phyloP scores from a whole-genome alignment of 2,329 filamentous ascomycete species.

The Hirsutella thompsonii region DNA sequence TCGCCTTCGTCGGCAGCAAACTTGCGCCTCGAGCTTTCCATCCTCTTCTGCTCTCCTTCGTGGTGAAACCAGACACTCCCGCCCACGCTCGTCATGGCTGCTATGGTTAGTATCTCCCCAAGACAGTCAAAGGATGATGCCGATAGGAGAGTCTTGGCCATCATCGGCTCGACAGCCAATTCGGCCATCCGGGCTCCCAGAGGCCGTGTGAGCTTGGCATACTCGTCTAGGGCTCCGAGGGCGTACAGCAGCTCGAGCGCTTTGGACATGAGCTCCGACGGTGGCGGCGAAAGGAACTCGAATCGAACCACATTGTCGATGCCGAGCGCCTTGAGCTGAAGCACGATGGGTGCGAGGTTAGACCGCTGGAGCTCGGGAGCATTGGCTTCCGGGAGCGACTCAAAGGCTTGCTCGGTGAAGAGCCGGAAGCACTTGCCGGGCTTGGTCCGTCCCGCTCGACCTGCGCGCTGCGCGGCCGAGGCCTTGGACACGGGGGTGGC shows the following conservation, averaged over 20 bases:
- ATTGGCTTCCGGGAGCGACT: constrained; percentile 54
- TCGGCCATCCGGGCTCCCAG: constrained; percentile 89
- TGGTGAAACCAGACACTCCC: constrained; percentile 74
- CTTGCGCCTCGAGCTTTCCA: constrained; percentile 62
- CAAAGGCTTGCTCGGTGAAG: constrained; percentile 67
- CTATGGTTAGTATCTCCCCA: constrained; percentile 78
- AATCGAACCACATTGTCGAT: constrained; percentile 92
- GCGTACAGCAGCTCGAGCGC: constrained; percentile 82
- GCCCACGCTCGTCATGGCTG: constrained; percentile 84
- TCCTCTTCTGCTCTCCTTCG: constrained; percentile 61
- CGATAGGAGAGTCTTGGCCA: constrained; percentile 74
- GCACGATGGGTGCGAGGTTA: constrained; percentile 74
- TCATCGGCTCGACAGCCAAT: constrained; percentile 87
- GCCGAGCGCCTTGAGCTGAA: constrained; percentile 88
- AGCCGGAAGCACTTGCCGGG: constrained; percentile 90
- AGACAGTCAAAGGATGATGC: constrained; percentile 66
- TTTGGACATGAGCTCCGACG: constrained; percentile 70
- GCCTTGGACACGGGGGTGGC: constrained; percentile 77
- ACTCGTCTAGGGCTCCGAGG: constrained; percentile 74
- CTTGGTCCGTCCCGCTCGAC: constrained; percentile 76
- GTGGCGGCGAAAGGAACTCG: constrained; percentile 76
- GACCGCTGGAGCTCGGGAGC: constrained; percentile 86
- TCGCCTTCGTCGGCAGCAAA: constrained; percentile 93
- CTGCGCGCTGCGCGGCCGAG: constrained; percentile 81
- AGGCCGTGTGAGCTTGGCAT: constrained; percentile 80